Evolutionary conservation across 768 basidiomycete species (phyloP).

Genomic region (Lenzites betulinus): DNA sequence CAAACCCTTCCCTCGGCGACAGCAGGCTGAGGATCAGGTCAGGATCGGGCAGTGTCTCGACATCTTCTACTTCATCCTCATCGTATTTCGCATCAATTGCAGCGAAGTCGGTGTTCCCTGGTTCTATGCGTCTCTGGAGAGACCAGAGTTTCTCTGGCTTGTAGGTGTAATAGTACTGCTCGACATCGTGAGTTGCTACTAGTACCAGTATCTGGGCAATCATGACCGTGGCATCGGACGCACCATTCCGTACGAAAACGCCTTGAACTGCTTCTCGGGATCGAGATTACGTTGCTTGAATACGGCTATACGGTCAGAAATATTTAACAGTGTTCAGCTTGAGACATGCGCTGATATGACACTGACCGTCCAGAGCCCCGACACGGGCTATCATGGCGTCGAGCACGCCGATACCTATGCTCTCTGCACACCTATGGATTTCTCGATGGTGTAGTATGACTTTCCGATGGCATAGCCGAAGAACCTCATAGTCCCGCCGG

Average conservation of each 20-base stretch:
- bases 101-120: neutral
- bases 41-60: neutral
- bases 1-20: neutral
- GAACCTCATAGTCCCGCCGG: constrained; percentile 35
- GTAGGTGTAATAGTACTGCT: neutral
- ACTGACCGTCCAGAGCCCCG: neutral
- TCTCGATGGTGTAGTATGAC: constrained; percentile 31
- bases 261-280: neutral
- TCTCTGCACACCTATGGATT: constrained; percentile 24
- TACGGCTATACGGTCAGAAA: neutral
- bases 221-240: too few species aligned
- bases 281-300: neutral
- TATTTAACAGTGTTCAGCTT: too few species aligned
- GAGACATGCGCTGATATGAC: too few species aligned
- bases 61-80: neutral
- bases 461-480: constrained; percentile 28
- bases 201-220: too few species aligned
- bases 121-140: neutral
- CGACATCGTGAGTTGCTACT: neutral
- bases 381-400: neutral
- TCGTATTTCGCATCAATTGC: neutral
- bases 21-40: neutral
- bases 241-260: neutral
- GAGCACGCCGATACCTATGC: constrained; percentile 16
- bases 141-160: neutral